These are phyloP conservation scores for Cryptosporidium canis DNA, from an alignment of 169 alveolate species.

Conservation along the genomic window DNA sequence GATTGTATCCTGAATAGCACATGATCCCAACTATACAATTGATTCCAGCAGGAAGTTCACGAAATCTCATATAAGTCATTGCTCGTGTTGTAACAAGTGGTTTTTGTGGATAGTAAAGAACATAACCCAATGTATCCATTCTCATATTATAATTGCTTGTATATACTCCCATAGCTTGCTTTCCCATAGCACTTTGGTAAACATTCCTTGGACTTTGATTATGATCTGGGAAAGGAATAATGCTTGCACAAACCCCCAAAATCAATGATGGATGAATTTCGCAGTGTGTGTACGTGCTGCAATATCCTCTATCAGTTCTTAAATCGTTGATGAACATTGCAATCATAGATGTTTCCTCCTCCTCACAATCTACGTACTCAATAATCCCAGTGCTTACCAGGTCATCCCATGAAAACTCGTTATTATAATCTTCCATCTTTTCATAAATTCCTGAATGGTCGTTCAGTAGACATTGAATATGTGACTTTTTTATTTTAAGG, in stretches of 20 bases:
- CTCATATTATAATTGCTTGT: conserved; percentile 97
- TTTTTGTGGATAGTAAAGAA: conserved; percentile 97
- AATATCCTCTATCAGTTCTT: conserved; percentile 81
- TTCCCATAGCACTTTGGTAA: conserved; percentile 99
- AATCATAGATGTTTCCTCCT: conserved; percentile 99
- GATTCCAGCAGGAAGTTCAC: conserved; percentile 99
- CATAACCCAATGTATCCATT: conserved; percentile 98
- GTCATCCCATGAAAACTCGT: conserved; percentile 84
- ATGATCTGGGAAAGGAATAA: conserved; percentile 99
- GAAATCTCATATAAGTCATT: conserved; percentile 96
- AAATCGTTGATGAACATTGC: conserved; percentile 98
- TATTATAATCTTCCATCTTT: conserved; percentile 73
- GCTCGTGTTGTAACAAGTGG: conserved; percentile 98
- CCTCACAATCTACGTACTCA: conserved; percentile 99
- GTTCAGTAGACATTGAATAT: conserved; percentile 72
- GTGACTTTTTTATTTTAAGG: conserved; percentile 85
- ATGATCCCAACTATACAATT: conserved; percentile 97
- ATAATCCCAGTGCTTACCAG: conserved; percentile 93
- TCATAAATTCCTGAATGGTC: conserved; percentile 28
- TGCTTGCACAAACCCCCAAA: conserved; percentile 99
- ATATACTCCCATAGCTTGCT: conserved; percentile 99
- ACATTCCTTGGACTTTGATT: conserved; percentile 99
- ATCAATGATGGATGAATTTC: conserved; percentile 99
- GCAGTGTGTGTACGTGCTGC: conserved; percentile 97
- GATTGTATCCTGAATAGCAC: conserved; percentile 99